phyloP scores from a whole-genome alignment of 352 stramenopile species.

The Peronospora farinosa region DNA sequence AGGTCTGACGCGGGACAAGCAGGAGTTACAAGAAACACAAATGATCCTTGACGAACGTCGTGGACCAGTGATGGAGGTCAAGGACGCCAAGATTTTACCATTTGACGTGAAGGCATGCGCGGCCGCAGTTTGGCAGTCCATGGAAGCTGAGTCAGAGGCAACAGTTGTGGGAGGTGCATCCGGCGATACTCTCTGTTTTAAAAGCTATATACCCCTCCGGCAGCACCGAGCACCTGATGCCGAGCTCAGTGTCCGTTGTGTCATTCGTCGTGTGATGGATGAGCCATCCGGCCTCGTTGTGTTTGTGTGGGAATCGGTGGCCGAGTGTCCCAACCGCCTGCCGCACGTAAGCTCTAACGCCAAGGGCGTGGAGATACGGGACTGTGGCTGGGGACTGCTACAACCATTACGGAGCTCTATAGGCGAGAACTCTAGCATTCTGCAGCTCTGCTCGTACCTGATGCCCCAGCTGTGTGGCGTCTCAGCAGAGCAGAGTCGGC shows the following conservation, averaged over 20 bases:
- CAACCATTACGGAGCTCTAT: slow-evolving; percentile 24
- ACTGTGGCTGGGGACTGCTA: slow-evolving; percentile 46
- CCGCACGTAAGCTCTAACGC: slow-evolving; percentile 17
- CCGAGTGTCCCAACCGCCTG: slow-evolving; percentile 29
- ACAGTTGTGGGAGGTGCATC: slow-evolving; percentile 24
- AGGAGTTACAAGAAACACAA: slow-evolving; percentile 39
- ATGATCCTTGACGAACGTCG: slow-evolving; percentile 48
- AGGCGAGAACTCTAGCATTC: slow-evolving; percentile 37
- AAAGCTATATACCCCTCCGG: slow-evolving; percentile 32
- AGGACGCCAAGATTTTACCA: slow-evolving; percentile 44
- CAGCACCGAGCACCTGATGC: slow-evolving; percentile 31
- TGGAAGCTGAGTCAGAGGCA: slow-evolving; percentile 30
- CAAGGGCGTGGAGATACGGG: slow-evolving; percentile 39
- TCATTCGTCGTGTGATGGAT: slow-evolving; percentile 40
- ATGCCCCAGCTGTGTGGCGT: slow-evolving; percentile 30
- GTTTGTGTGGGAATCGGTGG: slow-evolving; percentile 49
- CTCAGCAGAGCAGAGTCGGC: slow-evolving; percentile 30
- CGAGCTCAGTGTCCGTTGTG: slow-evolving; percentile 32
- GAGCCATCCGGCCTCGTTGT: slow-evolving; percentile 30
- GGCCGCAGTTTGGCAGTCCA: slow-evolving; percentile 32
- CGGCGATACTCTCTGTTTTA: slow-evolving; percentile 33
- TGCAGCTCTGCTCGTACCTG: slow-evolving; percentile 54
- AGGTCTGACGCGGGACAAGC: slow-evolving; percentile 31
- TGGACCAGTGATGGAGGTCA: slow-evolving; percentile 44
- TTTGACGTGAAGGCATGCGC: slow-evolving; percentile 36